Evolutionary conservation across 2,329 filamentous ascomycete species (phyloP), one percentile per base, ranked within the genome.

Genomic region (Fusarium sp.): DNA sequence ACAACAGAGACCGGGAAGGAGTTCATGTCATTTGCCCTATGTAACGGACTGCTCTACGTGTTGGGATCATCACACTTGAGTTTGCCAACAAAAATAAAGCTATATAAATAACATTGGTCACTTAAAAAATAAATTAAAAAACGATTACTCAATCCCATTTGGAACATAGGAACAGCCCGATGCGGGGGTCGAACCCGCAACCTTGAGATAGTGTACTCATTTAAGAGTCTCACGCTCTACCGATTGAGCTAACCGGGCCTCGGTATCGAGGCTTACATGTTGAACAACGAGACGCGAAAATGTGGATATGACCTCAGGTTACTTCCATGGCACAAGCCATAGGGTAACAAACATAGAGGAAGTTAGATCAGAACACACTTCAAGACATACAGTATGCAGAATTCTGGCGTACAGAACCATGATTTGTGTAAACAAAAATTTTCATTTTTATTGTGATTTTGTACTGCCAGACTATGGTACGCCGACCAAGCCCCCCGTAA

Each of bases 221-320:
- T 45, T 88, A 88, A 88, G 89, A 91, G 89, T 91, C 89, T 90
- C 86, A 91, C 89, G 89, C 89, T 91, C 89, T 91, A 91, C 80
- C 80, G 80, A 81, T 81, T 81, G 80, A 81, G 80, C 80, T 81
- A 81, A 80, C 80, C 80, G 78, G 80, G 80, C 80, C 60, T 66
- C 55, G 35, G 35, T 49, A 42, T 53, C 25, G 64, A 68, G 62
- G 62, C 62, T 67, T 61, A 17, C 9, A 41, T 39, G 7, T 44
- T 67, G 5, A 20, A 15, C 1, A 3, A 0, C 1, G 0, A 0
- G 0, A 4, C 1, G 3, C 17, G 1, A 0, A 33, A 5, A 13
- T 29, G 4, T 33, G 0, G 27, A 62, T 7, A 62, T 68, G 4
- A 39, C 0, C n/a, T 35, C 12, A 4, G 2, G 14, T 14, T 3